Percentiles rank a stretch among this genome's conserved stretches.
Evolutionary conservation across 2,329 filamentous ascomycete species (phyloP).

Genomic region (Lecanoromycetidae sp.): DNA sequence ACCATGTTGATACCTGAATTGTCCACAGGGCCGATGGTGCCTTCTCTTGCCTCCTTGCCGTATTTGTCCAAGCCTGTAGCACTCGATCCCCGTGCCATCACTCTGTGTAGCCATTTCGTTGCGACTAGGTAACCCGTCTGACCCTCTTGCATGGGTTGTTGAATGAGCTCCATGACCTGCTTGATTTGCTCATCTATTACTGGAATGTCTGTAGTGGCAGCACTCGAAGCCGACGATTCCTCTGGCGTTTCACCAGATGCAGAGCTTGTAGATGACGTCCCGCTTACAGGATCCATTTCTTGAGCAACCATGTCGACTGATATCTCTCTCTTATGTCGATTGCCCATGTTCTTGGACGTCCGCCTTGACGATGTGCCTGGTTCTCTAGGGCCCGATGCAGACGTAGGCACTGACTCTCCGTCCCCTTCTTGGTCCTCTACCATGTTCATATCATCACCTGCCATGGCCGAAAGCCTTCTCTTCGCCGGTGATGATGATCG

Average conservation of each 20-base stretch:
- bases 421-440: slow-evolving; percentile 3
- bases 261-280: slow-evolving; percentile 25
- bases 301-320: slow-evolving; percentile 34
- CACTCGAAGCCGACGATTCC: slow-evolving; percentile 14
- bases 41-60: slow-evolving; percentile 48
- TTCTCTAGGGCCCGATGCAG: slow-evolving; percentile 7
- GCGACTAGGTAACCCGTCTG: slow-evolving; percentile 69
- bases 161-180: slow-evolving; percentile 50
- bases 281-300: slow-evolving; percentile 27
- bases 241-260: slow-evolving; percentile 18
- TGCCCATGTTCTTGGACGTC: slow-evolving; percentile 6
- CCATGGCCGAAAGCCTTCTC: slow-evolving; percentile 24
- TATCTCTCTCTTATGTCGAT: slow-evolving; percentile 22
- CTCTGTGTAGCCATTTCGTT: slow-evolving; percentile 62
- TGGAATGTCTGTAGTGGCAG: slow-evolving; percentile 25
- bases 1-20: slow-evolving; percentile 70
- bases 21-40: slow-evolving; percentile 67
- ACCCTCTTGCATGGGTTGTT: slow-evolving; percentile 52
- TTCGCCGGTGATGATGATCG: slow-evolving; percentile 44
- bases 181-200: slow-evolving; percentile 60
- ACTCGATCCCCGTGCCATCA: slow-evolving; percentile 54
- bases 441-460: slow-evolving; percentile 11
- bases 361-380: neutral
- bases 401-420: neutral
- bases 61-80: slow-evolving; percentile 42